Conservation (phyloP, 2,329 filamentous ascomycete species). For the Ophiosphaerella herpotricha region DNA sequence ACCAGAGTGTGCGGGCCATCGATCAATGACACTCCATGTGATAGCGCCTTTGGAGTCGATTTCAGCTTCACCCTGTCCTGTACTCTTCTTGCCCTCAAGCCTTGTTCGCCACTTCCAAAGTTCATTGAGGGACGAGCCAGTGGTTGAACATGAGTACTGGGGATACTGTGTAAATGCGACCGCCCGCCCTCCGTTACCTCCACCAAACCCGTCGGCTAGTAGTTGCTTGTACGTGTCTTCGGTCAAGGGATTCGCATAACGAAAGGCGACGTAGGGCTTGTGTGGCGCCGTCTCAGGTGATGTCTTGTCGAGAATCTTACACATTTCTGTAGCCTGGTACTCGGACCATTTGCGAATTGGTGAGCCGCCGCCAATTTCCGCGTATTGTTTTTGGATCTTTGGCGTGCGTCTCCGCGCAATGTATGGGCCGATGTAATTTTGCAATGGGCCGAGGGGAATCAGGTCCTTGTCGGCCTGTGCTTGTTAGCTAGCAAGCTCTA, state of each 20-base stretch:
- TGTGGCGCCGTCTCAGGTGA: conserved; percentile 94
- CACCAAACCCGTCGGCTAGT: conserved; percentile 86
- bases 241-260: conserved; percentile 90
- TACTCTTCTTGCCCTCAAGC: conserved; percentile 72
- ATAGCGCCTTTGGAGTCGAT: conserved; percentile 70
- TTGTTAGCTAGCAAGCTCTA: conserved; percentile 16
- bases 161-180: conserved; percentile 98
- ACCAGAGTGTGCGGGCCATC: conserved; percentile 91
- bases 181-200: conserved; percentile 86
- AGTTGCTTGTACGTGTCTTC: conserved; percentile 89
- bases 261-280: conserved; percentile 96
- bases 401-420: conserved; percentile 87
- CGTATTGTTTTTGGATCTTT: conserved; percentile 96
- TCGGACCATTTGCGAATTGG: conserved; percentile 99
- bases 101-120: conserved; percentile 95
- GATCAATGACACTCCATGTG: conserved; percentile 95
- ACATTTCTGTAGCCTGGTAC: conserved; percentile 92
- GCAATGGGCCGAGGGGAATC: conserved; percentile 91
- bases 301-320: conserved; percentile 89
- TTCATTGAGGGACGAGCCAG: conserved; percentile 93
- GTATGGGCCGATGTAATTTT: conserved; percentile 86
- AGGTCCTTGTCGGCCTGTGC: conserved; percentile 84
- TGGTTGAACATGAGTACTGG: conserved; percentile 97
- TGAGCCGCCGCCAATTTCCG: conserved; percentile 93
- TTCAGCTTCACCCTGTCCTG: conserved; percentile 50